phyloP scores from a whole-genome alignment of 2,329 filamentous ascomycete genomes.

The Onygena corvina region DNA sequence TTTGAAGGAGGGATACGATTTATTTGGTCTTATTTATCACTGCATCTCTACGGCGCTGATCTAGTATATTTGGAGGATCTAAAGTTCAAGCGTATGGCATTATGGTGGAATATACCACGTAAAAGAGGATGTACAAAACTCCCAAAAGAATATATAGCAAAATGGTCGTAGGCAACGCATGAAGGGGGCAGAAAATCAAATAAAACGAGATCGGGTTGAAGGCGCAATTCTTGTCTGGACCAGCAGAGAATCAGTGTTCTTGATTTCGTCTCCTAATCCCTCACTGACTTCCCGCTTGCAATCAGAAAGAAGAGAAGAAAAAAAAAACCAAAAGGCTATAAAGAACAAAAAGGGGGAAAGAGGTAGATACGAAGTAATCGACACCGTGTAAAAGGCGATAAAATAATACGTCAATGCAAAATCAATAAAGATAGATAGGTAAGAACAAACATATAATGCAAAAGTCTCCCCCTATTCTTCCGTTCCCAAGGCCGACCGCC shows the following conservation, averaged over 20 bases:
- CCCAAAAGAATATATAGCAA: neutral
- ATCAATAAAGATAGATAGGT: neutral
- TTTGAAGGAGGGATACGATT: no score
- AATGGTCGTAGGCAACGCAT: neutral
- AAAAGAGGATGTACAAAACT: neutral
- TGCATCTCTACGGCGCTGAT: no score
- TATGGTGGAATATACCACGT: neutral
- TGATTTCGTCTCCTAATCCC: neutral
- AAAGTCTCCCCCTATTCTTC: neutral
- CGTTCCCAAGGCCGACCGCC: neutral
- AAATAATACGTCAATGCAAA: neutral
- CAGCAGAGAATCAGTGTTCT: neutral
- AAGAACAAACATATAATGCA: neutral
- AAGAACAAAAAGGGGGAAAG: neutral
- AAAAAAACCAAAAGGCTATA: neutral
- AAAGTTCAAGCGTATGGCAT: no score
- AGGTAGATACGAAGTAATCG: neutral
- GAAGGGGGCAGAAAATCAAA: neutral
- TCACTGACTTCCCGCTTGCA: neutral
- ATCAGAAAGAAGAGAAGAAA: neutral
- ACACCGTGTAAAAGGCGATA: no score
- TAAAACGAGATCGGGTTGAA: no score
- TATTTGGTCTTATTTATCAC: no score
- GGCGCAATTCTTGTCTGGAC: constrained; percentile 3
- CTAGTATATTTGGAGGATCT: no score